These are phyloP conservation scores for Berberis vulgaris DNA, from an alignment of 164 flowering plant species.

Conservation along the genomic window DNA sequence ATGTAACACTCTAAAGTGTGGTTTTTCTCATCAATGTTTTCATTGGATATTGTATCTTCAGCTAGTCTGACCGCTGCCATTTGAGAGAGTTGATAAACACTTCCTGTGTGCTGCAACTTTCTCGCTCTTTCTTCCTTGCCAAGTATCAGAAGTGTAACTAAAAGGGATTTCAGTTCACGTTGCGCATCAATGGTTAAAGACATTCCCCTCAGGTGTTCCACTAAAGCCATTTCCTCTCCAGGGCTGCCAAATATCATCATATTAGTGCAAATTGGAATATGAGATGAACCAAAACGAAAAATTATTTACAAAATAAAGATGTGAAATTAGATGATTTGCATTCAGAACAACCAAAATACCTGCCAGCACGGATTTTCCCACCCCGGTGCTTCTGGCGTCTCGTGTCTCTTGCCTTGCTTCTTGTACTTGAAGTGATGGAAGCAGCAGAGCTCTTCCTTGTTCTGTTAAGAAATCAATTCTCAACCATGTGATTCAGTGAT, in stretches of 20 bases:
- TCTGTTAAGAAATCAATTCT: slow-evolving; percentile 30
- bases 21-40: slow-evolving; percentile 45
- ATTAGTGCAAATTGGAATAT: neutral
- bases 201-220: slow-evolving; percentile 91
- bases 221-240: slow-evolving; percentile 86
- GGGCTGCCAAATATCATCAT: slow-evolving; percentile 42
- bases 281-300: neutral
- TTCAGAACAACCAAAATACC: slow-evolving; percentile 32
- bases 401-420: slow-evolving; percentile 52
- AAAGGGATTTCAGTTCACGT: slow-evolving; percentile 63
- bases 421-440: slow-evolving; percentile 44
- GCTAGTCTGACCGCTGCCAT: slow-evolving; percentile 69
- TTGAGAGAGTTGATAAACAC: slow-evolving; percentile 66
- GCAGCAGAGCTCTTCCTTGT: slow-evolving; percentile 54
- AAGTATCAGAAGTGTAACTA: slow-evolving; percentile 60
- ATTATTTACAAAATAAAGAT: neutral
- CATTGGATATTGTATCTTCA: slow-evolving; percentile 56
- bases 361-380: slow-evolving; percentile 96
- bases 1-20: slow-evolving; percentile 52
- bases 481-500: neutral
- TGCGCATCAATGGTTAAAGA: slow-evolving; percentile 52
- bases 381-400: slow-evolving; percentile 60
- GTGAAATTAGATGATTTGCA: neutral
- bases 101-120: slow-evolving; percentile 65
- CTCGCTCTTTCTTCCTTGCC: slow-evolving; percentile 70